Evolutionary conservation across 768 basidiomycete genomes (phyloP).

Genomic region (Collybiopsis confluens): DNA sequence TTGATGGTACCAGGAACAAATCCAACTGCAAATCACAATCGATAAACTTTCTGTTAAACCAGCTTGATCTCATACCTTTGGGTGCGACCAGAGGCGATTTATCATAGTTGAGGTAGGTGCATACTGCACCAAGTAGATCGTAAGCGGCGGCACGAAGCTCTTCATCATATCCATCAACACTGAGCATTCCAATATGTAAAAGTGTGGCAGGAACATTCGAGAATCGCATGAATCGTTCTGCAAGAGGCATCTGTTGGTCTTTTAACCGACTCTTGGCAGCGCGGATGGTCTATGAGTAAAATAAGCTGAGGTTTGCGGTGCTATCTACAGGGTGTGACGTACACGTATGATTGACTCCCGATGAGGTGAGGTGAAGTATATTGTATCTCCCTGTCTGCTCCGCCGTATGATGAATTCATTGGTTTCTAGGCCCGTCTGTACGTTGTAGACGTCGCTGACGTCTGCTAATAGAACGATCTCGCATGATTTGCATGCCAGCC

Average conservation of each 20-base stretch:
- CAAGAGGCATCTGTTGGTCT: conserved; percentile 43
- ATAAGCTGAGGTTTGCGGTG: neutral
- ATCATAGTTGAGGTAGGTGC: conserved; percentile 73
- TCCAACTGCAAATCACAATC: conserved; percentile 39
- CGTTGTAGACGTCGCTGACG: conserved; percentile 83
- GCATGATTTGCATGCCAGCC: conserved; percentile 68
- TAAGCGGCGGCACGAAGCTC: conserved; percentile 77
- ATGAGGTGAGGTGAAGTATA: conserved; percentile 69
- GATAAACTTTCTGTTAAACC: neutral
- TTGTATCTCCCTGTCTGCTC: conserved; percentile 62
- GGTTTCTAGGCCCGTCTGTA: conserved; percentile 67
- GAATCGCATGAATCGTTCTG: conserved; percentile 70
- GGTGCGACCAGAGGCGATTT: conserved; percentile 65
- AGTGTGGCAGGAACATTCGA: conserved; percentile 84
- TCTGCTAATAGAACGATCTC: conserved; percentile 79
- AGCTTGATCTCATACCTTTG: conserved; percentile 44
- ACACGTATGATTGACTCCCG: conserved; percentile 78
- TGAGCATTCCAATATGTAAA: conserved; percentile 82
- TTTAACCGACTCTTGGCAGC: conserved; percentile 70
- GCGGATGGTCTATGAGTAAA: conserved; percentile 54
- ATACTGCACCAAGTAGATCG: conserved; percentile 74
- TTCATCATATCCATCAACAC: conserved; percentile 69
- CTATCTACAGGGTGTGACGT: conserved; percentile 6
- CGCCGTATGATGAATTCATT: conserved; percentile 81
- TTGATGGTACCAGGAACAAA: conserved; percentile 66